Conservation (phyloP, 2,329 filamentous ascomycete species). For the Cytospora piceicola region DNA sequence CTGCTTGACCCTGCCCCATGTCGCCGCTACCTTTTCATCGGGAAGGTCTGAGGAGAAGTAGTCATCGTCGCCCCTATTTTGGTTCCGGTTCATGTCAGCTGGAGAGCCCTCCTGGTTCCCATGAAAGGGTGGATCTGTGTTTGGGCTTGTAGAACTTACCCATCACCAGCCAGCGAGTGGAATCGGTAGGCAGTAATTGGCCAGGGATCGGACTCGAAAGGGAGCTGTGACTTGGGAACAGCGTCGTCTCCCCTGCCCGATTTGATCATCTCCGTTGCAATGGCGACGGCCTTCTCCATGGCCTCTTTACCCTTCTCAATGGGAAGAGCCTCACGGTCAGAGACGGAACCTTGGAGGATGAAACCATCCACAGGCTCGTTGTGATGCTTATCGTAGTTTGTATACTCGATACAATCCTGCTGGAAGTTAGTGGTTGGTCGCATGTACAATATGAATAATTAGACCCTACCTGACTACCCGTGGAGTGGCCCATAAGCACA, state of each 20-base stretch:
- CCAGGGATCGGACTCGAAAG: slow-evolving; percentile 42
- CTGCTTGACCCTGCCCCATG: slow-evolving; percentile 68
- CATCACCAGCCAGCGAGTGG: slow-evolving; percentile 52
- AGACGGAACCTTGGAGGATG: slow-evolving; percentile 80
- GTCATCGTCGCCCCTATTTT: slow-evolving; percentile 72
- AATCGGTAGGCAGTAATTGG: slow-evolving; percentile 59
- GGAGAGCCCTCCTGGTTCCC: neutral
- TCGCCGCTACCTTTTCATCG: slow-evolving; percentile 56
- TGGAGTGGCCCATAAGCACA: slow-evolving; percentile 62
- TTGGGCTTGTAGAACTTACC: slow-evolving; percentile 48
- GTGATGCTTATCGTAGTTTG: slow-evolving; percentile 46
- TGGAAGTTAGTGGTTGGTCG: slow-evolving; percentile 8
- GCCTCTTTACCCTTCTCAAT: slow-evolving; percentile 48
- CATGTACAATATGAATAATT: neutral
- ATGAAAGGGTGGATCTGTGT: too few relatives aligned
- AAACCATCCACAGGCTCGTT: slow-evolving; percentile 69
- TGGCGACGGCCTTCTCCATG: slow-evolving; percentile 50
- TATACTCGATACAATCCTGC: slow-evolving; percentile 62
- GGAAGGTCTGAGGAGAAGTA: slow-evolving; percentile 83
- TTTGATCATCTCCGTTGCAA: slow-evolving; percentile 59
- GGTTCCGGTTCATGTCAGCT: neutral
- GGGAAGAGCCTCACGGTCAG: slow-evolving; percentile 70
- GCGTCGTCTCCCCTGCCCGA: slow-evolving; percentile 58
- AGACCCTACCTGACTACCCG: slow-evolving; percentile 55
- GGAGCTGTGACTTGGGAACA: slow-evolving; percentile 53